Evolutionary conservation across 2,329 filamentous ascomycete species (phyloP).

Genomic region (Neonectria coccinea): DNA sequence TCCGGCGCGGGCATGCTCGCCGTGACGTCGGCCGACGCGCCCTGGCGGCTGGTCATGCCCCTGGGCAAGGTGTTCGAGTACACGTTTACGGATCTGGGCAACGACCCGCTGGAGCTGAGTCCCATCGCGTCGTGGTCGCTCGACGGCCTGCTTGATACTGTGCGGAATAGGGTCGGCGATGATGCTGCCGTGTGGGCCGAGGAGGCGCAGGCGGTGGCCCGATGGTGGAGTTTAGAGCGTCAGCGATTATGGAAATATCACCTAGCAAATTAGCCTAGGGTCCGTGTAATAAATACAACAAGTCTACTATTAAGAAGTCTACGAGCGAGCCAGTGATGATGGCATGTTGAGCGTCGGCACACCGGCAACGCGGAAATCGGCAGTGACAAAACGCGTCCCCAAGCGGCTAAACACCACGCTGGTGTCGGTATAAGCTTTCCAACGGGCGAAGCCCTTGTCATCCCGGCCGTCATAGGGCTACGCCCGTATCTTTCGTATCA

Average conservation of each 20-base stretch:
- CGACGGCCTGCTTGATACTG: slow-evolving; percentile 34
- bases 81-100: slow-evolving; percentile 46
- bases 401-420: neutral
- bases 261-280: neutral
- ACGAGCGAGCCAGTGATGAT: neutral
- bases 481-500: neutral
- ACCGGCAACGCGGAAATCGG: neutral
- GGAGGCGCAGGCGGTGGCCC: slow-evolving; percentile 40
- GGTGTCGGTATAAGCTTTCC: neutral
- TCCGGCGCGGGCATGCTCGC: slow-evolving; percentile 50
- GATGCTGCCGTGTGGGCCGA: slow-evolving; percentile 47
- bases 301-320: neutral
- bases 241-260: slow-evolving; percentile 39
- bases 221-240: slow-evolving; percentile 42
- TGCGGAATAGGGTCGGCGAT: slow-evolving; percentile 36
- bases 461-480: neutral
- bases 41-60: slow-evolving; percentile 49
- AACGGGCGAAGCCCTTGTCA: too few relatives aligned
- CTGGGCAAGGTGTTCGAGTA: slow-evolving; percentile 49
- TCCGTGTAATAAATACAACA: neutral
- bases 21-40: slow-evolving; percentile 48
- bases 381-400: neutral
- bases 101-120: slow-evolving; percentile 47
- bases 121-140: slow-evolving; percentile 46
- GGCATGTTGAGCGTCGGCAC: neutral